Percentiles rank a stretch among this genome's conserved stretches.
Conservation (phyloP, 352 stramenopile species). For the Pythium insidiosum region DNA sequence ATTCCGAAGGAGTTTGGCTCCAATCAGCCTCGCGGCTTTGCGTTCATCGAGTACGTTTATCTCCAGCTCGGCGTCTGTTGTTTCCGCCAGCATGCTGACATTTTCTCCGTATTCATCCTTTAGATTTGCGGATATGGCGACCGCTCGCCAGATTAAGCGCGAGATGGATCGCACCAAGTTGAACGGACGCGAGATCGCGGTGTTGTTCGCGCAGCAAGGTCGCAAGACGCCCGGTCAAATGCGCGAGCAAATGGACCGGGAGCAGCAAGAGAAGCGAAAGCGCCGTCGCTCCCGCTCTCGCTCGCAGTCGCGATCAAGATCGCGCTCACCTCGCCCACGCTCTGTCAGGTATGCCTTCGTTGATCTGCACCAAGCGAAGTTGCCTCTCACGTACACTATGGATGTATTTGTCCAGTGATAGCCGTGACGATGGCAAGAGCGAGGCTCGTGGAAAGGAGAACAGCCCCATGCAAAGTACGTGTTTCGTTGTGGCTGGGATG, state of each 20-base stretch:
- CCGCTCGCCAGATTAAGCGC: slow-evolving; percentile 65
- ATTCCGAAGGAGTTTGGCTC: slow-evolving; percentile 28
- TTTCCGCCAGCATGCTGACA: neutral
- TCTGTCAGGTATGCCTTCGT: neutral
- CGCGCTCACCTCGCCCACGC: too few relatives aligned
- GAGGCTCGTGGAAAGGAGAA: slow-evolving; percentile 1
- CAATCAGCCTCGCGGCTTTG: slow-evolving; percentile 59
- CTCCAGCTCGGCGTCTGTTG: neutral
- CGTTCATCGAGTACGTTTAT: slow-evolving; percentile 59
- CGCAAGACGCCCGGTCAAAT: slow-evolving; percentile 76
- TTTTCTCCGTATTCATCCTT: too few relatives aligned
- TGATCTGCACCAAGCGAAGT: too few relatives aligned
- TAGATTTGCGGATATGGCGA: slow-evolving; percentile 46
- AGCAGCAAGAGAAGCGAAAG: slow-evolving; percentile 6
- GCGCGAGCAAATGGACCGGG: slow-evolving; percentile 16
- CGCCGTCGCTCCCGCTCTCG: slow-evolving; percentile 11
- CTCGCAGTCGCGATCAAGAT: too few relatives aligned
- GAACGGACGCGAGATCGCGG: slow-evolving; percentile 61
- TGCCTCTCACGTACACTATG: too few relatives aligned
- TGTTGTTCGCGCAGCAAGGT: slow-evolving; percentile 70
- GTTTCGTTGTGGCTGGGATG: too few relatives aligned
- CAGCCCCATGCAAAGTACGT: slow-evolving; percentile 8
- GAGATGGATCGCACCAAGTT: slow-evolving; percentile 64
- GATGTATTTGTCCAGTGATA: slow-evolving; percentile 1
- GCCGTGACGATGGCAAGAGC: slow-evolving; percentile 1